A percentile compares a stretch with the other conserved stretches of the same genome.
phyloP scores from a whole-genome alignment of 108 stramenopile species.

The Pseudonitzschia pungens region DNA sequence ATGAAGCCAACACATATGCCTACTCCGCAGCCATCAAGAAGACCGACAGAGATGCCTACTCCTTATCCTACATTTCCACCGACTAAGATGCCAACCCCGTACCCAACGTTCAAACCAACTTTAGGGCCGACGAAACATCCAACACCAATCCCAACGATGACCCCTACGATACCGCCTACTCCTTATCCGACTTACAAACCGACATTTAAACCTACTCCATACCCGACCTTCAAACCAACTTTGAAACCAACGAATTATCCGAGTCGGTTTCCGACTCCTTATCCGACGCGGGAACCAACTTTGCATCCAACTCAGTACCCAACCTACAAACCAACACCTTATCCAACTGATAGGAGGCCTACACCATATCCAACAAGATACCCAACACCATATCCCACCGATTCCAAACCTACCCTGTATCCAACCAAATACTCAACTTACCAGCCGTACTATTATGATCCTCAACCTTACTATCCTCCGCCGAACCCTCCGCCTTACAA shows the following conservation, averaged over 20 bases:
- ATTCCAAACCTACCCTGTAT: slow-evolving; percentile 1
- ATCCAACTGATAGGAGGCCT: slow-evolving; percentile 6
- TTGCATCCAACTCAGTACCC: slow-evolving; percentile 14
- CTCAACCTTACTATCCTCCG: slow-evolving; percentile 9
- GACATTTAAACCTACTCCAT: slow-evolving; percentile 9
- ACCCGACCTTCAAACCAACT: slow-evolving; percentile 15
- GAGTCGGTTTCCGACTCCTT: slow-evolving; percentile 1
- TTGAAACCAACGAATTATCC: slow-evolving; percentile 10
- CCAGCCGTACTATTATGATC: neutral
- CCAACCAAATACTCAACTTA: slow-evolving; percentile 2
- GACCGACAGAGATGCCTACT: slow-evolving; percentile 14
- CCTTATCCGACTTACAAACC: slow-evolving; percentile 20
- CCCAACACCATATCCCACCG: slow-evolving; percentile 15
- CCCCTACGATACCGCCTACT: slow-evolving; percentile 14
- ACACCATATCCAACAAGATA: slow-evolving; percentile 12
- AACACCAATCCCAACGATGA: slow-evolving; percentile 15
- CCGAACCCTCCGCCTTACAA: neutral
- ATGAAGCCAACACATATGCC: slow-evolving; percentile 22
- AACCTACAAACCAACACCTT: slow-evolving; percentile 11
- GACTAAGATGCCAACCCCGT: slow-evolving; percentile 10
- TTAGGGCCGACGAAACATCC: slow-evolving; percentile 9
- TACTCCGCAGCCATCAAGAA: slow-evolving; percentile 19
- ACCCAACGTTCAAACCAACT: slow-evolving; percentile 21
- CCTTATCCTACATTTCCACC: slow-evolving; percentile 16
- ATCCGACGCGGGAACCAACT: slow-evolving; percentile 19